Evolutionary conservation across 768 basidiomycete species (phyloP), one percentile per base, ranked within the genome.

Genomic region (Tulasnella sp.): DNA sequence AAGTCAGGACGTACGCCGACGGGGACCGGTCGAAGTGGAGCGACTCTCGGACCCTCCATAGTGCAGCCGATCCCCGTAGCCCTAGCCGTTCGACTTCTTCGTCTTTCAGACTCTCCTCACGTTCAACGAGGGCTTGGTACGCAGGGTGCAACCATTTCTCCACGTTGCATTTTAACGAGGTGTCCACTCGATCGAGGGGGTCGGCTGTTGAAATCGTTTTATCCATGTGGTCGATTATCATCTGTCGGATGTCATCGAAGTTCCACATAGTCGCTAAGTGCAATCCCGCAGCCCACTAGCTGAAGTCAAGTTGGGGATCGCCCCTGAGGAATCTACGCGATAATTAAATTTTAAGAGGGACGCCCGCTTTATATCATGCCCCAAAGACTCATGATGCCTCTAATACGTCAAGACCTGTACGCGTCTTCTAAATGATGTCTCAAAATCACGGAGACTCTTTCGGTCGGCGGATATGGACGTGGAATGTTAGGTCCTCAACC

Each of bases 191-290:
- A 10, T 78, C 71, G 34, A 78, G 4, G 21, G 77, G 77, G 77
- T 40, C 42, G 2, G 36, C n/a, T 10, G 36, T 36, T 10, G 6
- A 72, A 48, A 71, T 72, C 24, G 71, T 74, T 71, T 31, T 40
- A 31, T 72, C 71, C 40, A 36, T 72, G 36, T 42, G 71, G 18
- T 8, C 10, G 71, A 78, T 78, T 24, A 68, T 68, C 27, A 73
- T 73, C 24, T 78, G 7, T 71, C 77, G 38, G 36, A 71, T 36
- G n/a, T 38, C 68, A n/a, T 78, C 71, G 76, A 71, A 78, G 40
- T 40, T 38, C 77, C 77, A 78, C 77, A 78, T 78, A 4, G 77
- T 78, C 4, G 77, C 77, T 5, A 78, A 71, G 39, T 78, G 58
- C 3, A 78, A 38, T 6, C 36, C 36, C 19, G 77, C 77, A 14